Base-by-base conservation (phyloP, 2,329 filamentous ascomycete genomes). In the Coleophoma crateriformis region DNA sequence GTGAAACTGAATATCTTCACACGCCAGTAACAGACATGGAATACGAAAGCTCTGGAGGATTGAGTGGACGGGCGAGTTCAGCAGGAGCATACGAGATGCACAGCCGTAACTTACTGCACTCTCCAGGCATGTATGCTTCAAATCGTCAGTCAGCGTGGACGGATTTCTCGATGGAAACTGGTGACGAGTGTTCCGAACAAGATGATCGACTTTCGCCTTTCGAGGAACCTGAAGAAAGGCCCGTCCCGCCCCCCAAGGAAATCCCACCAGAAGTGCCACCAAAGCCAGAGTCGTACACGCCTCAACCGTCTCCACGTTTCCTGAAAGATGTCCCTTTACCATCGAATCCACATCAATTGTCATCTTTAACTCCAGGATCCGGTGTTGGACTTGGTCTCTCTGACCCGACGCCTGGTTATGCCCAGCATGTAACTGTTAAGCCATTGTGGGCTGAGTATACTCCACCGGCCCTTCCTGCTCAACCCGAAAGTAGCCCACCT, bases 221-320 rank as follows among this genome's bases (percentile, higher is more conserved):
- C 15, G 34, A 50, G 19, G 66, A 68, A 14, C 58, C 61, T 2
- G 61, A 66, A 17, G 60, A 67, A 20, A 63, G 64, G 49, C 69
- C 69, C 20, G 64, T 66, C 12, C 67, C 71, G 12, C 71, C 72
- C 39, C 68, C 71, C 0, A 76, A 74, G 51, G 69, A 74, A 51
- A 68, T 55, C 51, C 50, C 53, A 67, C 54, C 57, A 19, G 52
- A 45, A 3, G 52, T 58, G 33, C 58, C 57, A 12, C 57, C 55
- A 7, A 63, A 61, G 40, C 51, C 54, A 11, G 56, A 59, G 4
- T 50, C 51, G 7, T 60, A 63, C 50, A 63, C 56, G 38, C 58
- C 60, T 3, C 45, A 54, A 33, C 56, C 56, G 7, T 61, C 59
- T 33, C 58, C 63, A 27, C 47, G 49, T 3, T 49, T 55, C 40